Percentiles rank a stretch among this genome's conserved stretches.
Conservation (phyloP, 192 early-diverging fungal species). For the Coemansia aciculifera region DNA sequence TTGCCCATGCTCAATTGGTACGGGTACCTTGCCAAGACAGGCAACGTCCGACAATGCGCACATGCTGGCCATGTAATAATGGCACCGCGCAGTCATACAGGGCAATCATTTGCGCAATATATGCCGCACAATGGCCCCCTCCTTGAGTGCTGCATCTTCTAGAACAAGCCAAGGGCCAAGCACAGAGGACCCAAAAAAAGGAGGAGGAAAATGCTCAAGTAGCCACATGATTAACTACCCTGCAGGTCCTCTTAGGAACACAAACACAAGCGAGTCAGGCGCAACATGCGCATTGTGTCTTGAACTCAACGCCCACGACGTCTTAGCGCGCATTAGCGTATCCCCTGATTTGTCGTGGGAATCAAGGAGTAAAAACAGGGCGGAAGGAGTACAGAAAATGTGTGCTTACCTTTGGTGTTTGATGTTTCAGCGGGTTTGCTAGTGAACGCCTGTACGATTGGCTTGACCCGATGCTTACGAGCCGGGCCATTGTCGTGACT, state of each 20-base stretch:
- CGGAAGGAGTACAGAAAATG: not conserved
- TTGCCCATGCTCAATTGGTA: not conserved
- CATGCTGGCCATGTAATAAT: not conserved
- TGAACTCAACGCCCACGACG: not conserved
- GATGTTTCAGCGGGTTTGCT: not conserved
- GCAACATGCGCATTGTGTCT: conserved; percentile 1
- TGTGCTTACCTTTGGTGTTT: conserved; percentile 25
- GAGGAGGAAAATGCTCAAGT: not conserved
- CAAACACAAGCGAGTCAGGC: conserved; percentile 7
- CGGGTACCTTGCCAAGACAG: not conserved
- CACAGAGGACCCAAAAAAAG: not conserved
- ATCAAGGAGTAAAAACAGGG: not conserved
- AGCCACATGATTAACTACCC: conserved; percentile 4
- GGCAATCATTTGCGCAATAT: conserved; percentile 10
- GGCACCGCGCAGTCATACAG: conserved; percentile 4
- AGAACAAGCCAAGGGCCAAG: not conserved
- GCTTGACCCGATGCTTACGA: conserved; percentile 12
- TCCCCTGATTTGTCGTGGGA: conserved; percentile 5
- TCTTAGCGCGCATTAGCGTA: conserved; percentile 1
- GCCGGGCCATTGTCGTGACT: not conserved
- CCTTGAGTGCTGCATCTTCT: not conserved
- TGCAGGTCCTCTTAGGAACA: conserved; percentile 1
- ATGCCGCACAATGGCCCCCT: not conserved
- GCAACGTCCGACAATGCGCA: not conserved
- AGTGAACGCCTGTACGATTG: not conserved